phyloP scores from a whole-genome alignment of 2,329 filamentous ascomycete species.

The Seiridium cupressi region DNA sequence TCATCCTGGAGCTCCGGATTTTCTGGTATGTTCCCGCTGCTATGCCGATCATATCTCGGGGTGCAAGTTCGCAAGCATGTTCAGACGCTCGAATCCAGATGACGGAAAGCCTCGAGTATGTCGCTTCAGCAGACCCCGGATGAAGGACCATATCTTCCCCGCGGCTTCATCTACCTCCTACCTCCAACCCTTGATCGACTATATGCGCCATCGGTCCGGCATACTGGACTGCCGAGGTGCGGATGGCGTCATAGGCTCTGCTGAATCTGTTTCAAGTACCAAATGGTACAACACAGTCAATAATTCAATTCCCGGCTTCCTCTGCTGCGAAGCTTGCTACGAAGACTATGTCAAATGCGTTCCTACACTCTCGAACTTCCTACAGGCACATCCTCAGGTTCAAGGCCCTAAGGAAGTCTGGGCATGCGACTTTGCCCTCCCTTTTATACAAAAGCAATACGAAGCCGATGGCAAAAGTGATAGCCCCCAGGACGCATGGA shows the following conservation, averaged over 20 bases:
- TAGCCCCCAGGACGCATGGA: constrained; percentile 24
- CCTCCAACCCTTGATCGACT: constrained; percentile 22
- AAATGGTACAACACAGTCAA: constrained; percentile 16
- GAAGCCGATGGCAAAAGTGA: constrained; percentile 16
- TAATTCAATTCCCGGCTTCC: constrained; percentile 14
- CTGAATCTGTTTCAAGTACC: constrained; percentile 1
- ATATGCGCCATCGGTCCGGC: constrained; percentile 22
- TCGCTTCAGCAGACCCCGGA: constrained; percentile 29
- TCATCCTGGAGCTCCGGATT: constrained; percentile 29
- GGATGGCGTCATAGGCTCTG: constrained; percentile 13
- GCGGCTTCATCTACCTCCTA: constrained; percentile 24
- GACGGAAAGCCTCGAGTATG: constrained; percentile 24
- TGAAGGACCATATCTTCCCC: constrained; percentile 32
- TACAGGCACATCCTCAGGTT: not conserved
- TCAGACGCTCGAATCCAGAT: constrained; percentile 18
- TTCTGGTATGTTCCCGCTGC: constrained; percentile 39
- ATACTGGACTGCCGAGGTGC: constrained; percentile 19
- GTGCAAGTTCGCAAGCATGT: constrained; percentile 26
- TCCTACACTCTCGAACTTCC: constrained; percentile 3
- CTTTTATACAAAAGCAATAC: constrained; percentile 28
- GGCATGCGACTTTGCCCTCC: constrained; percentile 31
- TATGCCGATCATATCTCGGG: constrained; percentile 33
- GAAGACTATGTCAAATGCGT: constrained; percentile 16
- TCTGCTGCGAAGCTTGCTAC: constrained; percentile 20
- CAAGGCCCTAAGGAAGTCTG: constrained; percentile 4